Conservation (phyloP, 2,329 filamentous ascomycete species). For the Pyrenophora teres region DNA sequence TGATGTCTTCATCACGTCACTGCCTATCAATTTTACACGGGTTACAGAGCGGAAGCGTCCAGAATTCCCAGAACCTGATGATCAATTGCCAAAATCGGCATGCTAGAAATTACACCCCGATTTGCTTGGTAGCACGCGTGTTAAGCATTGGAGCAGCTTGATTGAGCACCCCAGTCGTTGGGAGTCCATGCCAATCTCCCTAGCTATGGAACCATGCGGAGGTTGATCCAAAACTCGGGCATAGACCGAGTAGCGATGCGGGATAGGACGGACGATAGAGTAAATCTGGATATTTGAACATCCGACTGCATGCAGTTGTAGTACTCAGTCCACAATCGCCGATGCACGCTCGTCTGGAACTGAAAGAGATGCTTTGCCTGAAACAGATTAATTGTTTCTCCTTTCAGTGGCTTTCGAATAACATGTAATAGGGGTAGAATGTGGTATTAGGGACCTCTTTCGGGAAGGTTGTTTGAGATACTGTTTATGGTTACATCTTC, state of each 20-base stretch:
- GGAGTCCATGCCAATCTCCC: background rate
- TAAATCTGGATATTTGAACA: too few relatives aligned
- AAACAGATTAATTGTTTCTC: too few relatives aligned
- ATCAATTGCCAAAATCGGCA: conserved; percentile 5
- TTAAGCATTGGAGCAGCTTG: background rate
- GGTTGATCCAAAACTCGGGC: background rate
- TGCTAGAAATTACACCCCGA: conserved; percentile 3
- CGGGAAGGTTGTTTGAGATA: too few relatives aligned
- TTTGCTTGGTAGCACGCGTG: background rate
- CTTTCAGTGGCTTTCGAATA: too few relatives aligned
- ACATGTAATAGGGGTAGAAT: too few relatives aligned
- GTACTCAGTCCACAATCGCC: background rate
- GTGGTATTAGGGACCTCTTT: too few relatives aligned
- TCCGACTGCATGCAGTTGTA: background rate
- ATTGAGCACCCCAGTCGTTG: background rate
- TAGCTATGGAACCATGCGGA: background rate
- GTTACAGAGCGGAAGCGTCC: too few relatives aligned
- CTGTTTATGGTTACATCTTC: too few relatives aligned
- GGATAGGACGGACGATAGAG: background rate
- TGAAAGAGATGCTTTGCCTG: background rate
- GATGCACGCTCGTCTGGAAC: background rate
- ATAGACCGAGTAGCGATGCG: background rate
- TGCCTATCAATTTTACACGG: too few relatives aligned
- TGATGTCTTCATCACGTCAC: background rate
- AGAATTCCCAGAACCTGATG: background rate